phyloP scores from a whole-genome alignment of 139 green algal species.

The Micractinium conductrix region DNA sequence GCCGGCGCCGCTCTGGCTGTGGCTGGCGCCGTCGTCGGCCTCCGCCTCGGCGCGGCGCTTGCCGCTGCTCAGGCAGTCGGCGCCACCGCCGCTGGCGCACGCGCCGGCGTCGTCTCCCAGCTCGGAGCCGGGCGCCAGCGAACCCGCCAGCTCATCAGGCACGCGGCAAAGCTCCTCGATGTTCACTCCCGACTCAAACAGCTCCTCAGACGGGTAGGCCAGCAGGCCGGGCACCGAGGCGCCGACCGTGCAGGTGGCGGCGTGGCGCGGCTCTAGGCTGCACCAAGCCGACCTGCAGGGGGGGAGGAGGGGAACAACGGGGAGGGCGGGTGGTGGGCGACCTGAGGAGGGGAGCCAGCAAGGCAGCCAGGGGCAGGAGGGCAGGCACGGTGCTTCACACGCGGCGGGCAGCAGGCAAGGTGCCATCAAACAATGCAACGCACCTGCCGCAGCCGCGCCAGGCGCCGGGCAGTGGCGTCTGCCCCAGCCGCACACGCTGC shows the following conservation, averaged over 20 bases:
- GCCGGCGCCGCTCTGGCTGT: slow-evolving; percentile 13
- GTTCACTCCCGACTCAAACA: slow-evolving; percentile 39
- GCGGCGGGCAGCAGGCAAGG: no score
- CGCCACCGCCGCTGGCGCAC: background rate
- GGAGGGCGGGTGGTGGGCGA: background rate
- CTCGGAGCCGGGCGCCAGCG: background rate
- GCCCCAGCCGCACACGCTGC: slow-evolving; percentile 22
- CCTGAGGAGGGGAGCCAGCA: background rate
- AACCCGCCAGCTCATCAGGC: background rate
- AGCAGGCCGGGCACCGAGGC: slow-evolving; percentile 37
- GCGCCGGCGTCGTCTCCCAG: slow-evolving; percentile 3
- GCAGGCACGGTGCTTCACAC: background rate
- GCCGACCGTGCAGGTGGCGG: background rate
- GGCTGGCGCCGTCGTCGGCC: slow-evolving; percentile 6
- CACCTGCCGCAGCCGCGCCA: slow-evolving; percentile 39
- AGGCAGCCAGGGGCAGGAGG: background rate
- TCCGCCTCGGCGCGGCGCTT: background rate
- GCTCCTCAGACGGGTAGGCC: slow-evolving; percentile 40
- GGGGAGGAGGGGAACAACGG: background rate
- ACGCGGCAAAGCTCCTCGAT: slow-evolving; percentile 37
- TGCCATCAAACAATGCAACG: no score
- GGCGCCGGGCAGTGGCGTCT: background rate
- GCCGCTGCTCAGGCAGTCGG: slow-evolving; percentile 27
- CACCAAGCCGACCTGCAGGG: slow-evolving; percentile 33
- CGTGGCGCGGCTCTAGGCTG: slow-evolving; percentile 8